Base-by-base conservation (phyloP, 176 grass and related monocot species). In the Triticum aestivum region DNA sequence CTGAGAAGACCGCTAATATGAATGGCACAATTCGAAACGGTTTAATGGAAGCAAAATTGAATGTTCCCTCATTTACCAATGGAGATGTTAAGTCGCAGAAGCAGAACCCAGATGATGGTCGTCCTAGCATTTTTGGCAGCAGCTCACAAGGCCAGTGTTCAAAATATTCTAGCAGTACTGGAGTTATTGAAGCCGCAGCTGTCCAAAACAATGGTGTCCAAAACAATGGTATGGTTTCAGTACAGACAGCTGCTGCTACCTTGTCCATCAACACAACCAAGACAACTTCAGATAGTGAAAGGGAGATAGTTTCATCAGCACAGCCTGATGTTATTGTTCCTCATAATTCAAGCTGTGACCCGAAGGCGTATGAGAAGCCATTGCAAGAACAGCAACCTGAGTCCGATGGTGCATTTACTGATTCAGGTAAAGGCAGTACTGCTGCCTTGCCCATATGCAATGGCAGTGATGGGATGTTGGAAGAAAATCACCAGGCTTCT, bases 161-260 rank as follows among this genome's bases (percentile, higher is more conserved):
- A 79, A 62, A 68, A 67, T 39, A 56, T 39, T 23, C 52, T 61
- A 61, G 35, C 18, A 44, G 13, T 6, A 69, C 38, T 76, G 83
- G 42, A 69, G 69, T 69, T 67, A 33, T 17, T 75, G 69, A 80
- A 80, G 29, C 61, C 64, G 65, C 45, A 86, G n/a, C 23, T 33
- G 70, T 38, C 61, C 71, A 83, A 88, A 91, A 77, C 83, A 90
- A 92, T 65, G 73, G 9, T 32, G 69, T 38, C 65, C 59, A 82
- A 89, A 91, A 77, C 84, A 90, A 90, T 56, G 74, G 10, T n/a
- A 79, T 56, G 37, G 65, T 54, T 75, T 74, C 81, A 35, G 21
- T 68, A 69, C 75, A 35, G 75, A 73, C 84, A 78, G 4, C 51
- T 81, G 80, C 58, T 75, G 33, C 52, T 85, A 80, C 5, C 12